A percentile compares a stretch with the other conserved stretches of the same genome.
Evolutionary conservation across 2,329 filamentous ascomycete species (phyloP).

Genomic region (Cercospora nicotianae): DNA sequence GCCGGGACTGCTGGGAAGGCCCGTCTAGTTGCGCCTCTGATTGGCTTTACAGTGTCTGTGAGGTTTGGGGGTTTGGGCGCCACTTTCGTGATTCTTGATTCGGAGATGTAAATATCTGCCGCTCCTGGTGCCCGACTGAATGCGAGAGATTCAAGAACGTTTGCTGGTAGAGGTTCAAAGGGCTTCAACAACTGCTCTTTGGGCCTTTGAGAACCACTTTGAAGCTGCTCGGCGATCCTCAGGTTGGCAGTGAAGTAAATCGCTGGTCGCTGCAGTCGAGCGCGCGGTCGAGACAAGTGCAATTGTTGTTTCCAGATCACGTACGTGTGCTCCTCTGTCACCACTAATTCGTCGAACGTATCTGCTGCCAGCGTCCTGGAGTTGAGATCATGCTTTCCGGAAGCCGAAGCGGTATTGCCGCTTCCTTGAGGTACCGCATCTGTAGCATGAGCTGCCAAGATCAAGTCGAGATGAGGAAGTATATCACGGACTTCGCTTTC

Average conservation of each 20-base stretch:
- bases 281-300: conserved; percentile 47
- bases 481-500: conserved; percentile 27
- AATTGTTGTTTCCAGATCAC: conserved; percentile 33
- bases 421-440: conserved; percentile 36
- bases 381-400: conserved; percentile 36
- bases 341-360: conserved; percentile 24
- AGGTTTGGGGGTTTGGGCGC: conserved; percentile 63
- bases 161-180: conserved; percentile 67
- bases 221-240: conserved; percentile 12
- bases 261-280: conserved; percentile 65
- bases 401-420: conserved; percentile 32
- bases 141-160: conserved; percentile 73
- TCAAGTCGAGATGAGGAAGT: conserved; percentile 32
- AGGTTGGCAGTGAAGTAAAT: conserved; percentile 58
- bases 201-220: conserved; percentile 54
- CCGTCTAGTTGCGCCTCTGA: conserved; percentile 64
- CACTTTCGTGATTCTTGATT: conserved; percentile 71
- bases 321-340: conserved; percentile 28
- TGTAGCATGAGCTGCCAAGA: conserved; percentile 36
- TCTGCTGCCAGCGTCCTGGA: conserved; percentile 21
- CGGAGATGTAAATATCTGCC: conserved; percentile 66
- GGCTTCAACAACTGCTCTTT: conserved; percentile 68
- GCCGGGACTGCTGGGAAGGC: conserved; percentile 66
- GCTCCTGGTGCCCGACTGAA: conserved; percentile 53
- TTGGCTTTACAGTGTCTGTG: conserved; percentile 62